Percentiles rank a stretch among this genome's conserved stretches.
phyloP scores from a whole-genome alignment of 495 filamentous ascomycete species.

The Mycothermus thermophilus region DNA sequence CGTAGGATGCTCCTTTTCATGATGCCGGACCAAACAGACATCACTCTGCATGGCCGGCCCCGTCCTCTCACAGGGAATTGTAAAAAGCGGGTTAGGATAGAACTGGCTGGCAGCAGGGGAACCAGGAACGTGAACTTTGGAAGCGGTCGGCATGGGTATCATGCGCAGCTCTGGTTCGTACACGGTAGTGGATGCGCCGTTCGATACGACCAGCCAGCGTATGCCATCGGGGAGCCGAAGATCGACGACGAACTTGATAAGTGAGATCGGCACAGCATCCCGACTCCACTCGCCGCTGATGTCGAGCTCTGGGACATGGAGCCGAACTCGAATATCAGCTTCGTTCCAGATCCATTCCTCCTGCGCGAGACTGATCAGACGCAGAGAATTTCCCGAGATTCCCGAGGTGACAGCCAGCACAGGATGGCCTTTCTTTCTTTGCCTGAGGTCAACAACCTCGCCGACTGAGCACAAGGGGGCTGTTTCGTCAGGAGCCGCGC shows the following conservation, averaged over 20 bases:
- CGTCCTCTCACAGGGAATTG: conserved; percentile 38
- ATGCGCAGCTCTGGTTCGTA: conserved; percentile 41
- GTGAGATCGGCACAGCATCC: conserved; percentile 36
- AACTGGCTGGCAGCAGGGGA: conserved; percentile 25
- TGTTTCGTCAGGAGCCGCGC: neutral
- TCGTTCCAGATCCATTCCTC: conserved; percentile 34
- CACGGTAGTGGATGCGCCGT: conserved; percentile 39
- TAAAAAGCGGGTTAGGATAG: conserved; percentile 45
- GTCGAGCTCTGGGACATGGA: conserved; percentile 19
- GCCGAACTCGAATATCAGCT: conserved; percentile 24
- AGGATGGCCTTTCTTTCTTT: conserved; percentile 9
- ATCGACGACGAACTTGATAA: conserved; percentile 50
- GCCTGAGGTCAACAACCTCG: conserved; percentile 22
- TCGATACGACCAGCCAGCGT: conserved; percentile 51
- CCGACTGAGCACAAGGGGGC: conserved; percentile 22
- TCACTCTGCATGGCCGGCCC: conserved; percentile 52
- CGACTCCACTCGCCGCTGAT: conserved; percentile 36
- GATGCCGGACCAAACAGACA: conserved; percentile 66
- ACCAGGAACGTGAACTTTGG: neutral
- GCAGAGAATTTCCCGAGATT: conserved; percentile 37
- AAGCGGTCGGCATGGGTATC: conserved; percentile 5
- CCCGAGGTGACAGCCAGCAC: conserved; percentile 39
- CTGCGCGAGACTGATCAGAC: conserved; percentile 28
- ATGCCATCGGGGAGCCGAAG: conserved; percentile 30
- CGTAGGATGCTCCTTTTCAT: conserved; percentile 34